phyloP scores from a whole-genome alignment of 495 filamentous ascomycete species.

The Emericellopsis terricola region DNA sequence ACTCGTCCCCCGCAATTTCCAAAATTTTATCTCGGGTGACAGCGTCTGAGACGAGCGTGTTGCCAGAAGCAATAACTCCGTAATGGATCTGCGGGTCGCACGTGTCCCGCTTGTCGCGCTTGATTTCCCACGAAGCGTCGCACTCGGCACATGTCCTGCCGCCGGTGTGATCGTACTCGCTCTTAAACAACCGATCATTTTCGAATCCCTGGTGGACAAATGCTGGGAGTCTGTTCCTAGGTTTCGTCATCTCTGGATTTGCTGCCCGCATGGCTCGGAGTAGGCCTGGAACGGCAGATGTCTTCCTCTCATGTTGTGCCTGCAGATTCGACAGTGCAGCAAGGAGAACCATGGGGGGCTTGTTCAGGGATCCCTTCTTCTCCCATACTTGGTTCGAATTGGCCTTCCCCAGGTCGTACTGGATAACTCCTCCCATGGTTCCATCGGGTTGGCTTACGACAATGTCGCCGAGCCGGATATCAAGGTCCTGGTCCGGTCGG shows the following conservation, averaged over 20 bases:
- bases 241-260: conserved; percentile 2
- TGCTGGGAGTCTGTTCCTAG: background rate
- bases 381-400: conserved; percentile 6
- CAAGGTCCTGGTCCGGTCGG: conserved; percentile 8
- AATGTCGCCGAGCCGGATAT: conserved; percentile 27
- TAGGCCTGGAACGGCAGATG: conserved; percentile 1
- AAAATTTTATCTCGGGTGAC: conserved; percentile 2
- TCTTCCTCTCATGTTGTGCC: conserved; percentile 4
- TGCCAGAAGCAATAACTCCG: conserved; percentile 23
- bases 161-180: conserved; percentile 4
- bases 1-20: background rate
- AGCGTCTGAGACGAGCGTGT: conserved; percentile 13
- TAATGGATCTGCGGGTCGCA: conserved; percentile 14
- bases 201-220: conserved; percentile 3
- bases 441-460: conserved; percentile 16
- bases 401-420: conserved; percentile 18
- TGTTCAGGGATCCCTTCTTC: conserved; percentile 8
- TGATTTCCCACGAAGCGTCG: conserved; percentile 1
- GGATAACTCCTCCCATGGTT: conserved; percentile 13
- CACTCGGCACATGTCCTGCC: conserved; percentile 3
- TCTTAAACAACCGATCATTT: conserved; percentile 8
- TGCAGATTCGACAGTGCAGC: conserved; percentile 5
- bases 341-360: conserved; percentile 11
- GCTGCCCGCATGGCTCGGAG: conserved; percentile 3
- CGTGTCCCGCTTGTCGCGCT: conserved; percentile 4